Conservation (phyloP, 768 basidiomycete genomes). For the Dictyophora rubrovolvata region DNA sequence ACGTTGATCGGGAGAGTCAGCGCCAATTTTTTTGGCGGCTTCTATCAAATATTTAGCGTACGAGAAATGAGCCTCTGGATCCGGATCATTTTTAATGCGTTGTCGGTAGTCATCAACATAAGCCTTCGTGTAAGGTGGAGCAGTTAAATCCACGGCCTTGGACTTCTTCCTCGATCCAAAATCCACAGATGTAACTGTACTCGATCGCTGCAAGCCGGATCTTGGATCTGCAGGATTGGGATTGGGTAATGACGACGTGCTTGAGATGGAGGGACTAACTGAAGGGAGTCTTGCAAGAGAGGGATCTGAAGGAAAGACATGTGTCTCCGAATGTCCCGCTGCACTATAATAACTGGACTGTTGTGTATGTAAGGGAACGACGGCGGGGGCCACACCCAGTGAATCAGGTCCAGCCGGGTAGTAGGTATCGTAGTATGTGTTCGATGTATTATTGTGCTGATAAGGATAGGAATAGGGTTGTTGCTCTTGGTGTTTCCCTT, state of each 20-base stretch:
- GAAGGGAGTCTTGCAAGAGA: constrained; percentile 5
- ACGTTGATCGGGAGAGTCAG: constrained; percentile 63
- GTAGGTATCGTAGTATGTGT: constrained; percentile 39
- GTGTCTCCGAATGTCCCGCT: background rate
- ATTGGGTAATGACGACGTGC: constrained; percentile 36
- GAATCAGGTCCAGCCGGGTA: constrained; percentile 75
- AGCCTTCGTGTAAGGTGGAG: constrained; percentile 87
- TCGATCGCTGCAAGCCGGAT: constrained; percentile 45
- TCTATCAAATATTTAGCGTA: constrained; percentile 99
- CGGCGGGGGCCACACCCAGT: constrained; percentile 48
- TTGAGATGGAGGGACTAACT: constrained; percentile 4
- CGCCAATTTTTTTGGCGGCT: constrained; percentile 86
- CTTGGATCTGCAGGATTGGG: constrained; percentile 33
- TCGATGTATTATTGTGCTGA: constrained; percentile 12
- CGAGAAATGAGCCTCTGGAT: constrained; percentile 94
- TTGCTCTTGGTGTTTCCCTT: constrained; percentile 9
- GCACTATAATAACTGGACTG: constrained; percentile 18
- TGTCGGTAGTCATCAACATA: constrained; percentile 97
- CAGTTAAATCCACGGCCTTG: constrained; percentile 72
- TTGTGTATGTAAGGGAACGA: constrained; percentile 12
- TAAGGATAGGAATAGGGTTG: constrained; percentile 9
- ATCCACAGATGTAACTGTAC: constrained; percentile 44
- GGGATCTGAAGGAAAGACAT: background rate
- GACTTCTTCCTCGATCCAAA: constrained; percentile 51
- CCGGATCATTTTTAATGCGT: constrained; percentile 94